A percentile compares a stretch with the other conserved stretches of the same genome.
phyloP scores from a whole-genome alignment of 768 basidiomycete species.

The Suillus discolor region DNA sequence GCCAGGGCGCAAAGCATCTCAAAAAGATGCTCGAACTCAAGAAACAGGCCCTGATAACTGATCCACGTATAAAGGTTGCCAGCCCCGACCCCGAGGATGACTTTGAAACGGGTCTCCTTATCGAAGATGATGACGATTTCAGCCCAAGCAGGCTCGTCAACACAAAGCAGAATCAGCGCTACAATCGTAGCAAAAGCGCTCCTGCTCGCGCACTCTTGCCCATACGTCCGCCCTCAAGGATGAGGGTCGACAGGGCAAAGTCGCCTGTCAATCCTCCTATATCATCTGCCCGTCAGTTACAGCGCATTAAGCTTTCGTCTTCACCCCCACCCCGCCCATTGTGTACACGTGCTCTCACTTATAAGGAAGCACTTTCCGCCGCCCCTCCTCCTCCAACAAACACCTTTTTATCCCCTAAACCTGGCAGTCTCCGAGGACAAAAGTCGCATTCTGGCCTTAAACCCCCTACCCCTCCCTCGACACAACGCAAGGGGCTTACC shows the following conservation, averaged over 20 bases:
- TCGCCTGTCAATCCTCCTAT: slow-evolving; percentile 70
- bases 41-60: slow-evolving; percentile 57
- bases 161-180: slow-evolving; percentile 45
- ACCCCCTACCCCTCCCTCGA: slow-evolving; percentile 68
- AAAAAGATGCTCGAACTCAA: slow-evolving; percentile 54
- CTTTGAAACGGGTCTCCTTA: slow-evolving; percentile 82
- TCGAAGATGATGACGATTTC: slow-evolving; percentile 81
- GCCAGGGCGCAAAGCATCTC: slow-evolving; percentile 54
- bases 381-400: slow-evolving; percentile 50
- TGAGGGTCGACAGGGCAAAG: slow-evolving; percentile 67
- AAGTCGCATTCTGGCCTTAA: slow-evolving; percentile 85
- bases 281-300: slow-evolving; percentile 69
- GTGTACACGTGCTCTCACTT: slow-evolving; percentile 57
- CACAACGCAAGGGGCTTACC: slow-evolving; percentile 56
- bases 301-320: slow-evolving; percentile 67
- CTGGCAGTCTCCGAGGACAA: slow-evolving; percentile 77
- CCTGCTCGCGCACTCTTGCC: slow-evolving; percentile 53
- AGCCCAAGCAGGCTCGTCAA: slow-evolving; percentile 74
- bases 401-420: slow-evolving; percentile 67
- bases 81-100: slow-evolving; percentile 78
- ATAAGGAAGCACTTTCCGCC: slow-evolving; percentile 55
- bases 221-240: slow-evolving; percentile 63
- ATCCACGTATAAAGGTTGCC: slow-evolving; percentile 53
- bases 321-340: slow-evolving; percentile 63
- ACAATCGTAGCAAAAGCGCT: slow-evolving; percentile 60